Evolutionary conservation across 257 asterid species (phyloP).

Genomic region (Solanum pinnatisectum): DNA sequence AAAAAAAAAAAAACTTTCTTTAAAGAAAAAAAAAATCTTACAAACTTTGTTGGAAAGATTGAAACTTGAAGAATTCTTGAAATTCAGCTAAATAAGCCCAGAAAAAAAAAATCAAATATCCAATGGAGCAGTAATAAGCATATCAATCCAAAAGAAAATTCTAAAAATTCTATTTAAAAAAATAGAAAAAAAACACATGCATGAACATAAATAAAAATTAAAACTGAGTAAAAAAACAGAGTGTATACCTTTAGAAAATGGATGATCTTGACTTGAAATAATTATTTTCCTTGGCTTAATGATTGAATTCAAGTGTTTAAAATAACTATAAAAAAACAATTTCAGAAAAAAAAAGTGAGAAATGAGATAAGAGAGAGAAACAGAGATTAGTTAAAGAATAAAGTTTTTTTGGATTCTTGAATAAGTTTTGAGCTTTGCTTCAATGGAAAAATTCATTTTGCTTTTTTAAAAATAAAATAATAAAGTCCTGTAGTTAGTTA

Average conservation of each 20-base stretch:
- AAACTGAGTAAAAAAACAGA: background rate
- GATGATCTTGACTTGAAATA: background rate
- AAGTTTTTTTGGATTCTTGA: background rate
- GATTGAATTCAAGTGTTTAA: background rate
- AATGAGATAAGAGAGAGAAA: background rate
- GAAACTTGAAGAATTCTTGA: background rate
- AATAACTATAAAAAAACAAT: background rate
- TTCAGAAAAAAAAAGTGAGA: background rate
- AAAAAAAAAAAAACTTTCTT: too few relatives aligned
- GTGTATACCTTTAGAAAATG: conserved; percentile 5
- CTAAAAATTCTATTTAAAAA: background rate
- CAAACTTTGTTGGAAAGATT: background rate
- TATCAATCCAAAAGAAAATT: background rate
- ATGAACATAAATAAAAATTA: background rate
- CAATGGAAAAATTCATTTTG: background rate
- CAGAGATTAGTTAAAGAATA: background rate
- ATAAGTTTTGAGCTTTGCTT: background rate
- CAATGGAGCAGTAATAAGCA: background rate
- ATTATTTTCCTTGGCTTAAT: background rate
- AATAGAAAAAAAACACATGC: background rate
- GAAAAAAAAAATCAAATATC: background rate
- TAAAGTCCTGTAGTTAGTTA: conserved; percentile 5
- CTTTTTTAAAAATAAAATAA: background rate
- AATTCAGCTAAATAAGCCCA: background rate
- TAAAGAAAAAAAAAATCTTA: background rate